Conservation (phyloP, 2,329 filamentous ascomycete genomes). For the Trichoderma harzianum region DNA sequence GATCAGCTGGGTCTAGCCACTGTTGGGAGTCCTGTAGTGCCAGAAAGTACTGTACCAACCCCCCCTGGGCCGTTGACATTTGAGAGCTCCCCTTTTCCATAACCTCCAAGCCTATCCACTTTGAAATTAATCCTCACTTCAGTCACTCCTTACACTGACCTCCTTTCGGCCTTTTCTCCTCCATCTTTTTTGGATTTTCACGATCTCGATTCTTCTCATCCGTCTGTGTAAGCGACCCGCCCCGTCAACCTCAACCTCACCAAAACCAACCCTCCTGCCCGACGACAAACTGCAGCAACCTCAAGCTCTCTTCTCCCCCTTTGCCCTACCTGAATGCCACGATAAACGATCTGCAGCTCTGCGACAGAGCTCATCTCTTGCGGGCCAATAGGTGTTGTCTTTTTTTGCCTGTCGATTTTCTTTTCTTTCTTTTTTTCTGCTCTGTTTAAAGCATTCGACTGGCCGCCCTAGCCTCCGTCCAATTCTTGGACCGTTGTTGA, state of each 20-base stretch:
- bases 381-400: slow-evolving; percentile 26
- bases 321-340: slow-evolving; percentile 34
- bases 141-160: slow-evolving; percentile 35
- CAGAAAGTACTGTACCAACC: slow-evolving; percentile 6
- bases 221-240: slow-evolving; percentile 16
- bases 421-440: not conserved
- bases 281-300: not conserved
- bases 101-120: slow-evolving; percentile 38
- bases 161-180: slow-evolving; percentile 17
- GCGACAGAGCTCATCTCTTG: slow-evolving; percentile 33
- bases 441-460: not conserved
- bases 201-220: slow-evolving; percentile 12
- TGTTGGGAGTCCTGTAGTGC: slow-evolving; percentile 1
- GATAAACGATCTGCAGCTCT: slow-evolving; percentile 35
- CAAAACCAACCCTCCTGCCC: not conserved
- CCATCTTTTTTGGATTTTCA: slow-evolving; percentile 16
- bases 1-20: slow-evolving; percentile 35
- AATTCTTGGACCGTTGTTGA: not conserved
- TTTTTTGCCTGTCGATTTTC: slow-evolving; percentile 20
- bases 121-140: slow-evolving; percentile 37
- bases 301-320: not conserved
- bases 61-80: slow-evolving; percentile 18
- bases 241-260: not conserved
- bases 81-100: slow-evolving; percentile 35
- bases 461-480: not conserved